A percentile compares a stretch with the other conserved stretches of the same genome.
These are phyloP conservation scores for Acacia acuminata DNA, from an alignment of 306 rosid genomes.

Conservation along the genomic window DNA sequence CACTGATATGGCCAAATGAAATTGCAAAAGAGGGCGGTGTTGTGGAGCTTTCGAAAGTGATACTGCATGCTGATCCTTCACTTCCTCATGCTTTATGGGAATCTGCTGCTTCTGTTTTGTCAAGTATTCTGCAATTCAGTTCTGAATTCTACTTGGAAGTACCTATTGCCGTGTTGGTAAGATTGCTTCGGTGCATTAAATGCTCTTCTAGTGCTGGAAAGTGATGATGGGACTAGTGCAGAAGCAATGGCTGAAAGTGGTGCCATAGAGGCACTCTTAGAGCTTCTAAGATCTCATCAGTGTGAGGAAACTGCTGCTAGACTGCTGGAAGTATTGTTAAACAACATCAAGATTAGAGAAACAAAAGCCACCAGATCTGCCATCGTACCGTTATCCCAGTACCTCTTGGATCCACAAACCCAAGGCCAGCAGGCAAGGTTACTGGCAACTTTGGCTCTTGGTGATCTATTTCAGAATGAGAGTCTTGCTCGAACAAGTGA, in stretches of 20 bases:
- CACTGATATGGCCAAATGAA: constrained; percentile 95
- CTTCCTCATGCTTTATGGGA: constrained; percentile 98
- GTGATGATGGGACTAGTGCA: constrained; percentile 91
- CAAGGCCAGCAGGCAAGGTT: constrained; percentile 98
- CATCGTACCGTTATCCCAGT: constrained; percentile 88
- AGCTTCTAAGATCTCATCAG: constrained; percentile 92
- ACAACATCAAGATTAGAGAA: constrained; percentile 95
- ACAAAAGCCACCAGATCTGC: constrained; percentile 91
- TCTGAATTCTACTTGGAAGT: constrained; percentile 97
- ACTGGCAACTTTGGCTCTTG: constrained; percentile 96
- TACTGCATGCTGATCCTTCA: constrained; percentile 91
- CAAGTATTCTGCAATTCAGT: constrained; percentile 94
- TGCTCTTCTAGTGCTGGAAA: constrained; percentile 94
- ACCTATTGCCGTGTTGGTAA: constrained; percentile 94
- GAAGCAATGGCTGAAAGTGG: constrained; percentile 99
- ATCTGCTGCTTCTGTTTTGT: constrained; percentile 91
- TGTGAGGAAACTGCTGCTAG: constrained; percentile 96
- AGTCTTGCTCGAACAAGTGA: constrained; percentile 90
- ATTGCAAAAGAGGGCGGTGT: constrained; percentile 99
- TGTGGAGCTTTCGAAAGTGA: constrained; percentile 84
- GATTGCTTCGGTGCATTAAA: constrained; percentile 98
- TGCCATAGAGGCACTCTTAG: constrained; percentile 98
- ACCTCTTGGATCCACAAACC: constrained; percentile 97
- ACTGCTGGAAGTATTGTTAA: constrained; percentile 88
- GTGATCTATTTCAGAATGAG: constrained; percentile 96